Evolutionary conservation across 1,284 basidiomycete genomes (phyloP).

Genomic region (Stygiomarasmius scandens): DNA sequence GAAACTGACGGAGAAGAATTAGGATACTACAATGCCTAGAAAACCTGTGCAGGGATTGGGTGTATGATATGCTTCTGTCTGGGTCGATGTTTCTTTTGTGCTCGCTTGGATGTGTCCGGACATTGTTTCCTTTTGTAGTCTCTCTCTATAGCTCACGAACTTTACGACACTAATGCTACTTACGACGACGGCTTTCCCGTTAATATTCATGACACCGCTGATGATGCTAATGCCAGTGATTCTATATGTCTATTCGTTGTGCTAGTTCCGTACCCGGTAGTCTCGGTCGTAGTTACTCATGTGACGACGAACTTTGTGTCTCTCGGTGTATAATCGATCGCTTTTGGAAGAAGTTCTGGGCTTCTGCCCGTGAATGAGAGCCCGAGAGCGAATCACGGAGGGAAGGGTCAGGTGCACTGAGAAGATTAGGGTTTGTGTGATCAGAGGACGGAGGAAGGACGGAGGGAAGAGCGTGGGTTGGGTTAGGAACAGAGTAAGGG

Average conservation of each 20-base stretch:
- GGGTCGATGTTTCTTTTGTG: neutral
- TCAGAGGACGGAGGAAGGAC: neutral
- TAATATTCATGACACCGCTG: neutral
- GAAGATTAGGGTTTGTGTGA: neutral
- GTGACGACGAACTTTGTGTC: neutral
- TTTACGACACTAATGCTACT: constrained; percentile 27
- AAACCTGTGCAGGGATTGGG: constrained; percentile 15
- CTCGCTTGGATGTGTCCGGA: constrained; percentile 25
- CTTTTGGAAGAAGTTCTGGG: neutral
- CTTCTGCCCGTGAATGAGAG: neutral
- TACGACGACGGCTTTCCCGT: constrained; percentile 13
- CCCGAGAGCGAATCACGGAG: neutral
- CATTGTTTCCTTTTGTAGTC: constrained; percentile 25
- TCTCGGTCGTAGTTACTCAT: constrained; percentile 5
- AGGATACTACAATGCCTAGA: constrained; percentile 52
- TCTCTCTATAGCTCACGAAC: constrained; percentile 24
- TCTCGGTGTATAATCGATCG: constrained; percentile 3
- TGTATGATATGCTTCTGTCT: neutral
- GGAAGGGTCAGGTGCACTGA: neutral
- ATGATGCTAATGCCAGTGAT: constrained; percentile 4
- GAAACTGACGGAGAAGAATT: constrained; percentile 25
- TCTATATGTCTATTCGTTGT: constrained; percentile 1
- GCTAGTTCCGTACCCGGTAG: neutral
- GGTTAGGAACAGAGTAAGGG: neutral
- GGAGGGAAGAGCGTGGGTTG: neutral